These are phyloP conservation scores for Penicillium coffeae DNA, from an alignment of 495 filamentous ascomycete genomes.

Conservation along the genomic window DNA sequence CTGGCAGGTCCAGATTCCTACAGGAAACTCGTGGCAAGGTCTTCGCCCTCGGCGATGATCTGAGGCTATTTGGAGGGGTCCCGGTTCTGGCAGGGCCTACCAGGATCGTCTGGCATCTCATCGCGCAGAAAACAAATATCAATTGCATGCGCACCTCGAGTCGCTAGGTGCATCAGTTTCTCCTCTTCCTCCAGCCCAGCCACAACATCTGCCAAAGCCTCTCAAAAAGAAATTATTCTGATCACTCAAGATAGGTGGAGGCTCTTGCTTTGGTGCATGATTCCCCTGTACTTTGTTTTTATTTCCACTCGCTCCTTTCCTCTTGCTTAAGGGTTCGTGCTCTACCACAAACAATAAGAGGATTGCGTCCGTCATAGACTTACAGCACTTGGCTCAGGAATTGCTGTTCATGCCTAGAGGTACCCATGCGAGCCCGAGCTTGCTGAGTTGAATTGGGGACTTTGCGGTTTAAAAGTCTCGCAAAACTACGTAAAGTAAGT, in stretches of 20 bases:
- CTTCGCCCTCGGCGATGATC: slow-evolving; percentile 9
- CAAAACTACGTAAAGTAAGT: slow-evolving; percentile 9
- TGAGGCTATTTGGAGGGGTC: slow-evolving; percentile 13
- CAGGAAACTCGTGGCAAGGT: slow-evolving; percentile 38
- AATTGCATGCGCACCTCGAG: slow-evolving; percentile 14
- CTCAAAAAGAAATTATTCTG: slow-evolving; percentile 13
- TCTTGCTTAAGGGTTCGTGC: neutral
- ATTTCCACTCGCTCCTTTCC: neutral
- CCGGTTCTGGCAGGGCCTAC: neutral
- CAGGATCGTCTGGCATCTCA: neutral
- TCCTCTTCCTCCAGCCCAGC: slow-evolving; percentile 11
- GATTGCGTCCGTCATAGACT: no score
- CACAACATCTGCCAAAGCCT: slow-evolving; percentile 1
- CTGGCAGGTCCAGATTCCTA: slow-evolving; percentile 32
- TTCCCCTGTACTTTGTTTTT: slow-evolving; percentile 10
- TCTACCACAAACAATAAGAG: neutral
- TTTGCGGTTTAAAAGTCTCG: slow-evolving; percentile 6
- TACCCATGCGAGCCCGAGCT: slow-evolving; percentile 1
- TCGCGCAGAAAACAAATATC: slow-evolving; percentile 12
- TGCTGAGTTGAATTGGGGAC: slow-evolving; percentile 8
- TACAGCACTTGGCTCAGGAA: no score
- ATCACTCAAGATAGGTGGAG: slow-evolving; percentile 4
- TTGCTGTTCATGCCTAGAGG: no score
- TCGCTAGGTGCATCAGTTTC: slow-evolving; percentile 1
- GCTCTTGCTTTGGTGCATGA: slow-evolving; percentile 8